phyloP scores from a whole-genome alignment of 768 basidiomycete genomes.

The Termitomyces sp. region DNA sequence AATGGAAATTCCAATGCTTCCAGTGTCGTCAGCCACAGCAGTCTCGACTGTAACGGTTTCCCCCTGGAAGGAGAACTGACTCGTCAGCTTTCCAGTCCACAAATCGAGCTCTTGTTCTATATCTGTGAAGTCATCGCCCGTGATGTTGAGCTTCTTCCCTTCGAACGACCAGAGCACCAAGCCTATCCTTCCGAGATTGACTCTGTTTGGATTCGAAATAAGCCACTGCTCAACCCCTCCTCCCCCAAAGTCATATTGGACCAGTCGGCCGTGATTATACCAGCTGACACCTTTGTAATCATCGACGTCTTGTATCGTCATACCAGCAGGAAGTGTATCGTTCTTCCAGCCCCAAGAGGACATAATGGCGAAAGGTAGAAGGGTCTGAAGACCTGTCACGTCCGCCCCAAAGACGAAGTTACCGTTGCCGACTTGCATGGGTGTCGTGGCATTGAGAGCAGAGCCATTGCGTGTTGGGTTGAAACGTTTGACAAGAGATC shows the following conservation, averaged over 20 bases:
- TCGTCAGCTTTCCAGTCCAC: constrained; percentile 54
- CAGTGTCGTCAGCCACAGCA: constrained; percentile 35
- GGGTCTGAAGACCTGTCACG: constrained; percentile 57
- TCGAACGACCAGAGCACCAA: constrained; percentile 36
- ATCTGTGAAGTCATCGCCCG: constrained; percentile 35
- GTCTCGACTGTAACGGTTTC: constrained; percentile 37
- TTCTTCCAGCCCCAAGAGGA: constrained; percentile 66
- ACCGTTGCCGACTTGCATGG: constrained; percentile 62
- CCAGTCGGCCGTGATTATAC: constrained; percentile 48
- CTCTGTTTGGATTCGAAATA: constrained; percentile 56
- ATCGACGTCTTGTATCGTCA: constrained; percentile 42
- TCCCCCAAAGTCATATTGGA: constrained; percentile 54
- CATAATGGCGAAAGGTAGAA: constrained; percentile 54
- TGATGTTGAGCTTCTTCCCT: constrained; percentile 29
- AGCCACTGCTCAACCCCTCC: constrained; percentile 53
- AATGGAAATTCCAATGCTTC: constrained; percentile 40
- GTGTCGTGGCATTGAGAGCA: constrained; percentile 35
- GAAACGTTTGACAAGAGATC: constrained; percentile 44
- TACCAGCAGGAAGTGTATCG: constrained; percentile 46
- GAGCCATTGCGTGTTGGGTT: constrained; percentile 51
- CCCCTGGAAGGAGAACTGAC: constrained; percentile 40
- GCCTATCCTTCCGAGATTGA: constrained; percentile 53
- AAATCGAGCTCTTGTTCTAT: constrained; percentile 46
- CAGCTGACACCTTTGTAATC: constrained; percentile 48
- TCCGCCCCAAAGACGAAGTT: constrained; percentile 63